Conservation (phyloP, 345 rosid genomes). For the Syzygium aqueum region DNA sequence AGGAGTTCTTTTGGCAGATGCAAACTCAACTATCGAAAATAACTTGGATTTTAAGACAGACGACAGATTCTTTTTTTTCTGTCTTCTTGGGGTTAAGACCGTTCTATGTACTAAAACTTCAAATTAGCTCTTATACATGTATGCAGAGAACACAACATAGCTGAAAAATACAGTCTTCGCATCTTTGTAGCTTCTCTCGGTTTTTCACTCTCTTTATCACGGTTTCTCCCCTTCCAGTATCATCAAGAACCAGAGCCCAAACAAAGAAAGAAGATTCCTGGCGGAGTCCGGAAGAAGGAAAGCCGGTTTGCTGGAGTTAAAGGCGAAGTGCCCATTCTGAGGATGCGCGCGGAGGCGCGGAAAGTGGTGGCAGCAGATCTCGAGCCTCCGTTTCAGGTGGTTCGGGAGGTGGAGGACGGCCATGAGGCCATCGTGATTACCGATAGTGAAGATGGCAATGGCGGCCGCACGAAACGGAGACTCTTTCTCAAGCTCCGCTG, state of each 20-base stretch:
- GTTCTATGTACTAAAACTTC: background rate
- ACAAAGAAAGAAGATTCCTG: background rate
- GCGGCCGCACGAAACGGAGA: no score
- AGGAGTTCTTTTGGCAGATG: background rate
- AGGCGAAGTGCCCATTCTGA: fast-evolving
- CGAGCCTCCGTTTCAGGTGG: background rate
- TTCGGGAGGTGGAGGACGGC: fast-evolving
- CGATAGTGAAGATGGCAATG: background rate
- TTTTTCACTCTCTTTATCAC: background rate
- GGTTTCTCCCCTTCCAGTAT: background rate
- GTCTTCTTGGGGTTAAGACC: background rate
- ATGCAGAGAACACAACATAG: background rate
- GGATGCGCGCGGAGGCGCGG: background rate
- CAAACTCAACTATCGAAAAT: background rate
- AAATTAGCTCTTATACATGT: background rate
- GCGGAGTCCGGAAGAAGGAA: background rate
- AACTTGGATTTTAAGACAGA: background rate
- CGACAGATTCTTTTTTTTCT: background rate
- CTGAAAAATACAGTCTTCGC: background rate
- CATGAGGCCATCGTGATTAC: fast-evolving
- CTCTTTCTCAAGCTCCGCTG: no score
- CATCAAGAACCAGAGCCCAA: background rate
- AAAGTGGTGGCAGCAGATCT: background rate
- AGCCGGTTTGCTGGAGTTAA: fast-evolving
- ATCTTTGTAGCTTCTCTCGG: background rate